A percentile compares a stretch with the other conserved stretches of the same genome.
Evolutionary conservation across 1,284 basidiomycete species (phyloP).

Genomic region (Bondarzewia mesenterica): DNA sequence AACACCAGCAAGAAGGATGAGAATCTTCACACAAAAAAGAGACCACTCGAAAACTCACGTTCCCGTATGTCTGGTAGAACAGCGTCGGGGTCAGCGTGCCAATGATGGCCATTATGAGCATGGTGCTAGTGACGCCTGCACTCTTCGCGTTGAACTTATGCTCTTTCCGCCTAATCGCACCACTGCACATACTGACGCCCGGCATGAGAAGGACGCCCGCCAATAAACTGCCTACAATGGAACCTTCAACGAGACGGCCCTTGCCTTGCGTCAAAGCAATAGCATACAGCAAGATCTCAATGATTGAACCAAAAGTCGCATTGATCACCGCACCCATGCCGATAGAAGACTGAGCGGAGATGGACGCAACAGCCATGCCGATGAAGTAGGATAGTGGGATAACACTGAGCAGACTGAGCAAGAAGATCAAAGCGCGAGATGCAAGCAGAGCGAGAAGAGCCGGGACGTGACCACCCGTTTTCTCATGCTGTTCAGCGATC

Average conservation of each 20-base stretch:
- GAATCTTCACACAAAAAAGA: conserved; percentile 7
- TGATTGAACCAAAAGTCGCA: conserved; percentile 96
- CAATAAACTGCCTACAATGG: conserved; percentile 89
- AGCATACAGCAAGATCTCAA: conserved; percentile 92
- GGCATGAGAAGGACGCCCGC: conserved; percentile 98
- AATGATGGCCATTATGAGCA: conserved; percentile 99
- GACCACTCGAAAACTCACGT: conserved; percentile 48
- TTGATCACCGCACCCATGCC: conserved; percentile 99
- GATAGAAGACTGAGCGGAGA: conserved; percentile 95
- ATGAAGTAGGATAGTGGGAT: conserved; percentile 99
- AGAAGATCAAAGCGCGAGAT: conserved; percentile 77
- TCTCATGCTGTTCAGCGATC: conserved; percentile 50
- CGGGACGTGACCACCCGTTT: conserved; percentile 50
- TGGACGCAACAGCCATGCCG: conserved; percentile 99
- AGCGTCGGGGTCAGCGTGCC: conserved; percentile 93
- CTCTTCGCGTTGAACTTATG: conserved; percentile 98
- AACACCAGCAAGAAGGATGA: not conserved
- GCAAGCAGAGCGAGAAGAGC: conserved; percentile 65
- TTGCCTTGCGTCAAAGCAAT: conserved; percentile 88
- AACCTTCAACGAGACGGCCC: conserved; percentile 93
- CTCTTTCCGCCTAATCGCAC: conserved; percentile 88
- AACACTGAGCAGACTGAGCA: conserved; percentile 82
- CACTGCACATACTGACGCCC: conserved; percentile 94
- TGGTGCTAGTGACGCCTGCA: conserved; percentile 97
- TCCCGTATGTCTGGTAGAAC: conserved; percentile 98